Base-by-base conservation (phyloP, 495 filamentous ascomycete species). In the Astrothelium macrocarpum region DNA sequence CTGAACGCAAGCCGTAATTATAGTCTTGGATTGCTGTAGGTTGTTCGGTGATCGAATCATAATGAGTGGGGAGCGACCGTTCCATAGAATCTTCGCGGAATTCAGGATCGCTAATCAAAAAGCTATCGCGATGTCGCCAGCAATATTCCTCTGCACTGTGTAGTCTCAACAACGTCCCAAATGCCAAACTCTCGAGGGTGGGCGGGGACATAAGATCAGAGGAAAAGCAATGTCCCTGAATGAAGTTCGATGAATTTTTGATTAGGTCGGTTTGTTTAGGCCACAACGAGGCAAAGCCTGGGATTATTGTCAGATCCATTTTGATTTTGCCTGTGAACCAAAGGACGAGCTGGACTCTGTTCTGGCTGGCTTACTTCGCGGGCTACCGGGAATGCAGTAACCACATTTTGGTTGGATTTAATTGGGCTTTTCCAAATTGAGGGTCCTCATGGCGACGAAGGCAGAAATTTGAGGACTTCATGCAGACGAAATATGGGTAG, bases 231-330 rank as follows among this genome's bases (percentile, higher is more conserved):
- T 29, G 49, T 5, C 26, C 29, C 3, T n/a, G 29, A 25, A 56
- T 56, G 49, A 29, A 29, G 25, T 25, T 29, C 23, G 25, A 25
- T 2, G 16, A 20, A 29, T 12, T 56, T 4, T 26, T 5, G n/a
- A 20, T 49, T 20, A 18, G n/a, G 29, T 29, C 12, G 11, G 25
- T 2, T 28, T 56, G 16, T 56, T 9, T 25, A 56, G 49, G 49
- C 49, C 49, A 56, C 49, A 25, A 20, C 49, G 49, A 56, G 49
- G 49, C 49, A 56, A 29, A 28, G 49, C 49, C 49, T 56, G 49
- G 25, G 25, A 56, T 56, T 29, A 28, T 12, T n/a, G 49, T 56
- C 29, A 56, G 49, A 29, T 28, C 49, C 7, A 56, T 29, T 29
- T 3, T 29, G 2, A 0, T 56, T 28, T 29, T 56, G 25, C 25